Percentiles rank a stretch among this genome's conserved stretches.
These are phyloP conservation scores for Yamadazyma laniorum DNA, from an alignment of 805 yeast genomes.

Conservation along the genomic window DNA sequence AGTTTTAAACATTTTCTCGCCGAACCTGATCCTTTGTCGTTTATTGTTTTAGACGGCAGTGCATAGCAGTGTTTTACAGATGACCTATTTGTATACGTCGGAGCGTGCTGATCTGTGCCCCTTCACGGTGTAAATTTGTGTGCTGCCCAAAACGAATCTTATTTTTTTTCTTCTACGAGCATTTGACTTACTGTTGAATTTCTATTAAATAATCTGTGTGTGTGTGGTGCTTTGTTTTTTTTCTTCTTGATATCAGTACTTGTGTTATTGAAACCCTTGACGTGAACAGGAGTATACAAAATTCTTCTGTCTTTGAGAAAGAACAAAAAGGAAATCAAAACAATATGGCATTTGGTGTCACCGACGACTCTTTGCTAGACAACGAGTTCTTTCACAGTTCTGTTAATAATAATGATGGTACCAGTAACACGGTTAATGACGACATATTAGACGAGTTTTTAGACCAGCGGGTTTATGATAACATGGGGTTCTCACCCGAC, in stretches of 20 bases:
- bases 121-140: not conserved
- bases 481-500: slow-evolving; percentile 15
- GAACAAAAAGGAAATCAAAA: not conserved
- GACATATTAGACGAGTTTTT: slow-evolving; percentile 58
- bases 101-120: not conserved
- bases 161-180: slow-evolving; percentile 2
- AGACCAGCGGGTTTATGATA: slow-evolving; percentile 51
- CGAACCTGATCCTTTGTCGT: no score
- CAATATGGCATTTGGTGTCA: slow-evolving; percentile 4
- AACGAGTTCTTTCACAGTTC: slow-evolving; percentile 1
- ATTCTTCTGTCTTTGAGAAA: not conserved
- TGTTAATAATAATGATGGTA: not conserved
- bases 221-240: no score
- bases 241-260: no score
- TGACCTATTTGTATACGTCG: not conserved
- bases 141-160: not conserved
- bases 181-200: no score
- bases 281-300: not conserved
- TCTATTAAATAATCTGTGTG: no score
- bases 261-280: not conserved
- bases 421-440: slow-evolving; percentile 16
- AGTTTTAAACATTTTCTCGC: no score
- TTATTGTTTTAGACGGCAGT: no score
- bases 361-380: slow-evolving; percentile 5
- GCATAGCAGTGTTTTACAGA: no score